Evolutionary conservation across 495 filamentous ascomycete species (phyloP).

Genomic region (Podospora conica): DNA sequence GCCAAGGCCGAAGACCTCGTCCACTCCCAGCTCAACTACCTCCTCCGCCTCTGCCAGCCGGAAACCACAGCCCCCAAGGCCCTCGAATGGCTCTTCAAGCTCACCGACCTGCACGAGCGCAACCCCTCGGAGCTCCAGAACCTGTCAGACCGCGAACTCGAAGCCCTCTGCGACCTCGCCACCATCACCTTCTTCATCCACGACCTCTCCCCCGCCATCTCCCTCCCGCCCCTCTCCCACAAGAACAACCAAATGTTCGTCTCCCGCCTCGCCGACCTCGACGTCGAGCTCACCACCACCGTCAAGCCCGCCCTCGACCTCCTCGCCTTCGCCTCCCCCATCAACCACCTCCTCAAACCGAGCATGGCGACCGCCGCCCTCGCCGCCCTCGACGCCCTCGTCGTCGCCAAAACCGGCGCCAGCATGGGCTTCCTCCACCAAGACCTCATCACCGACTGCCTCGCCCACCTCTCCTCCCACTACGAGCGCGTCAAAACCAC

Average conservation of each 20-base stretch:
- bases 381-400: too few relatives aligned
- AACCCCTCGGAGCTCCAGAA: constrained; percentile 12
- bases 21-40: constrained; percentile 25
- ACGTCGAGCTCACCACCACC: too few relatives aligned
- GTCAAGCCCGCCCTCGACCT: too few relatives aligned
- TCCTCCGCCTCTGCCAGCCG: constrained; percentile 30
- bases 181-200: constrained; percentile 25
- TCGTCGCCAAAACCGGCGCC: too few relatives aligned
- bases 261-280: too few relatives aligned
- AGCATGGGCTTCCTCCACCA: too few relatives aligned
- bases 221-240: constrained; percentile 21
- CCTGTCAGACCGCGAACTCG: constrained; percentile 16
- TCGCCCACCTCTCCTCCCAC: too few relatives aligned
- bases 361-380: too few relatives aligned
- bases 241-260: neutral
- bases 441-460: too few relatives aligned
- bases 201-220: constrained; percentile 16
- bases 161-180: constrained; percentile 22
- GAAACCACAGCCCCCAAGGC: constrained; percentile 18
- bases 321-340: too few relatives aligned
- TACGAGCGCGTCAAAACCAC: too few relatives aligned
- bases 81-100: constrained; percentile 22
- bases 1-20: constrained; percentile 25
- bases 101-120: constrained; percentile 18
- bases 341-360: too few relatives aligned